Evolutionary conservation across 352 stramenopile species (phyloP), one percentile per base, ranked within the genome.

Genomic region (Phytopythium vexans): DNA sequence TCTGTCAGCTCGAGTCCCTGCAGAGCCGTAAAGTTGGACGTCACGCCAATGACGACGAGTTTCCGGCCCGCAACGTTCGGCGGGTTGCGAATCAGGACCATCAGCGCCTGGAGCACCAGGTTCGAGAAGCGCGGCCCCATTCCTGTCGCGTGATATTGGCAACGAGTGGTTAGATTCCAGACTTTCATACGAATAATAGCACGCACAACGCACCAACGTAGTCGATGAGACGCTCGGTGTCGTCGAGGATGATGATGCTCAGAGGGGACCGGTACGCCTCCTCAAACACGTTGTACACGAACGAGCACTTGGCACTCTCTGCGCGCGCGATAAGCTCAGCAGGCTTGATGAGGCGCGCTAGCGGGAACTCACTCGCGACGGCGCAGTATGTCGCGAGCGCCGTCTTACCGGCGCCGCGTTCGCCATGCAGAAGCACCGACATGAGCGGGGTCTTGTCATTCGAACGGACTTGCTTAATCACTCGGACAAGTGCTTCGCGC

Each of bases 221-320:
- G 67, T 99, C 97, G 69, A 99, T 98, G 39, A 99, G 84, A 14
- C 97, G 92, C 76, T 99, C 97, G 60, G 99, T 97, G 70, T 99
- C 97, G 74, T 99, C 97, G 42, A 99, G 90, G 56, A 99, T 97
- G 72, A 99, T 99, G 56, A 99, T 92, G 16, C 95, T 98, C 9
- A 99, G 77, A 1, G 96, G 88, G 39, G 93, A 98, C 64, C 98
- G 98, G 74, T 99, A 99, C 5, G 97, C 97, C 74, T 99, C 97
- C 62, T 98, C 86, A 57, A 98, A 98, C 14, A 96, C 74, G 49
- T 89, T 97, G 72, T 98, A 92, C 49, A 98, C 97, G 72, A 87
- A 87, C 57, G 86, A 83, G 56, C 90, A 97, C 75, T 99, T 99
- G 60, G 86, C 74, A 54, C 72, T 89, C 57, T 99, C 97, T 0